Evolutionary conservation across 75 land plant genomes (phyloP).

Genomic region (Chamaecyparis obtusa): DNA sequence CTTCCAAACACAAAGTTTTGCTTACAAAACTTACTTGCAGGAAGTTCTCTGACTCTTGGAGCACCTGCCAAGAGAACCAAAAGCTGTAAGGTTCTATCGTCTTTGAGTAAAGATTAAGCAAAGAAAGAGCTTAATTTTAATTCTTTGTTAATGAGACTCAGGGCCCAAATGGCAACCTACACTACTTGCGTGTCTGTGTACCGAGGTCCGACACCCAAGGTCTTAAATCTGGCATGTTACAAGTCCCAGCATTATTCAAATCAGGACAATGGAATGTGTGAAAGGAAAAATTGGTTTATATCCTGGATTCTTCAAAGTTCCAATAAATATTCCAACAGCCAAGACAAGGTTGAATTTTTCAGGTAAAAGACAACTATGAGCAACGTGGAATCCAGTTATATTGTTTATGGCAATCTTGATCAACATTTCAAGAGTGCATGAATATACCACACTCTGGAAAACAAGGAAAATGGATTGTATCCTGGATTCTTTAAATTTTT

Average conservation of each 20-base stretch:
- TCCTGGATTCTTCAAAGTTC: not conserved
- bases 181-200: not conserved
- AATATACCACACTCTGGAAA: not conserved
- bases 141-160: not conserved
- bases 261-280: not conserved
- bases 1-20: constrained; percentile 82
- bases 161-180: not conserved
- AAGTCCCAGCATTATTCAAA: not conserved
- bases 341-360: not conserved
- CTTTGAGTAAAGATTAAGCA: constrained; percentile 6
- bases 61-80: constrained; percentile 53
- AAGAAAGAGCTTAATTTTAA: not conserved
- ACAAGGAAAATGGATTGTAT: not conserved
- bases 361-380: not conserved
- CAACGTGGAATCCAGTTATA: not conserved
- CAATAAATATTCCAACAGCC: not conserved
- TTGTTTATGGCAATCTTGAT: not conserved
- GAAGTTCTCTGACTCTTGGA: constrained; percentile 52
- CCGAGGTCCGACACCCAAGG: not conserved
- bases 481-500: not conserved
- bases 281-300: not conserved
- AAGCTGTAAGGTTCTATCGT: not conserved
- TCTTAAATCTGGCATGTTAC: not conserved
- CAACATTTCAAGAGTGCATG: not conserved
- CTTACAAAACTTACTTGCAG: constrained; percentile 75